Base-by-base conservation (phyloP, 2,329 filamentous ascomycete genomes). In the Alternaria ventricosa region DNA sequence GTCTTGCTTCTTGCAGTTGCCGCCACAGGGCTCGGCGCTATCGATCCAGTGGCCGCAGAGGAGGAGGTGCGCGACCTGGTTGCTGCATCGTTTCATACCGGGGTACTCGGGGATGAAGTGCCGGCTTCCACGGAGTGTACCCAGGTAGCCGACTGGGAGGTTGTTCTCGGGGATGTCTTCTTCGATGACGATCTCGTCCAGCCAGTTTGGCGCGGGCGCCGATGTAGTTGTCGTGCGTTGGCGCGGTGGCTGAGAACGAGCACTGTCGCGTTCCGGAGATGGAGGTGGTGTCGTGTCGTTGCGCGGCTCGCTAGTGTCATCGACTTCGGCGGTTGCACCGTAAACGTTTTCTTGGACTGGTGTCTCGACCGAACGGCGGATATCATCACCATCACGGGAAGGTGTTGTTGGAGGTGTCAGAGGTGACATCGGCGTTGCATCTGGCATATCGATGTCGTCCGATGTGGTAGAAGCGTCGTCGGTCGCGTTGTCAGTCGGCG, bases 21-120 rank as follows among this genome's bases (percentile, higher is more conserved):
- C 6, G 3, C 67, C 66, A n/a, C 68, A 71, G 4, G 66, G 55
- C 5, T 41, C 53, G 5, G 30, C 9, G 12, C 55, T 59, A 3
- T 57, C 18, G 44, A 72, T 20, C 46, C 49, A 65, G 50, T 72
- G 68, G 23, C 66, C 66, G 43, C 69, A 72, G 1, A 58, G 36
- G 23, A 72, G 64, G 22, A 55, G 56, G 46, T 69, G 66, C 1
- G 49, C 6, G 18, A 30, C 8, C n/a, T 30, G 20, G 28, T 28
- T 18, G 27, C 57, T 33, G 36, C 47, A 51, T 9, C 28, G 22
- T 23, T 41, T 25, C 23, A 44, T 45, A 13, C 27, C 18, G 15
- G 27, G 28, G 18, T 51, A 50, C 5, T 57, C 54, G 4, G 51
- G 51, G 9, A 36, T 12, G 41, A 54, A 65, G 46, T 58, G 60